phyloP scores from a whole-genome alignment of 2,329 filamentous ascomycete species.

The Fusarium verrucosum region DNA sequence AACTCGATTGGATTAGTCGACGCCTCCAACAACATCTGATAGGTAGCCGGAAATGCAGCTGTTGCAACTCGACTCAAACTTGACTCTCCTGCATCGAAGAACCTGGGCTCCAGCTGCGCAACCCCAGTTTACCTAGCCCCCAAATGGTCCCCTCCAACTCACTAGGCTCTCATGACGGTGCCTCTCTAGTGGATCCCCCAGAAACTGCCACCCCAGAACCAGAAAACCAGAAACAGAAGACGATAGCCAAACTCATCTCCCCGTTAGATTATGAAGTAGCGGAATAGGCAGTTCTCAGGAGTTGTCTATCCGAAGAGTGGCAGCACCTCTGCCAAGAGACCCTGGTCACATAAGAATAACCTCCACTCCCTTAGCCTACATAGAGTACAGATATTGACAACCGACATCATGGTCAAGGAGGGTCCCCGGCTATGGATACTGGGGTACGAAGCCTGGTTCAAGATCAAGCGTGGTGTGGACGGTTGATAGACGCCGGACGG shows the following conservation, averaged over 20 bases:
- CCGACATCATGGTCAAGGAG: slow-evolving; percentile 24
- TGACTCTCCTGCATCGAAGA: slow-evolving; percentile 33
- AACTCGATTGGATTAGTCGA: slow-evolving; percentile 1
- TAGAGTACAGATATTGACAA: not conserved
- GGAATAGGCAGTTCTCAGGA: not conserved
- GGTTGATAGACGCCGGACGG: slow-evolving; percentile 38
- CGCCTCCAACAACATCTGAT: slow-evolving; percentile 11
- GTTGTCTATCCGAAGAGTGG: not conserved
- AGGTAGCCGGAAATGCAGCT: slow-evolving; percentile 33
- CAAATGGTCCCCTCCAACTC: slow-evolving; percentile 22
- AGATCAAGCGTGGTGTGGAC: slow-evolving; percentile 35
- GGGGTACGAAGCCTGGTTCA: slow-evolving; percentile 8
- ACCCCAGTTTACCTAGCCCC: slow-evolving; percentile 44
- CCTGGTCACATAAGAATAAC: not conserved
- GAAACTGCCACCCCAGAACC: slow-evolving; percentile 15
- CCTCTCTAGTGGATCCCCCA: slow-evolving; percentile 19
- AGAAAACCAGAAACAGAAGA: not conserved
- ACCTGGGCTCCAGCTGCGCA: slow-evolving; percentile 28
- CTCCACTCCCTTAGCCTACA: not conserved
- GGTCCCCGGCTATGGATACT: slow-evolving; percentile 1
- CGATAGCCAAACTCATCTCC: not conserved
- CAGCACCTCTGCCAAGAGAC: not conserved
- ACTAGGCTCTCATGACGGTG: slow-evolving; percentile 33
- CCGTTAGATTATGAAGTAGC: slow-evolving; percentile 10
- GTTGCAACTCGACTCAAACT: not conserved